Base-by-base conservation (phyloP, 108 stramenopile genomes). In the Poteriospumella lacustris region DNA sequence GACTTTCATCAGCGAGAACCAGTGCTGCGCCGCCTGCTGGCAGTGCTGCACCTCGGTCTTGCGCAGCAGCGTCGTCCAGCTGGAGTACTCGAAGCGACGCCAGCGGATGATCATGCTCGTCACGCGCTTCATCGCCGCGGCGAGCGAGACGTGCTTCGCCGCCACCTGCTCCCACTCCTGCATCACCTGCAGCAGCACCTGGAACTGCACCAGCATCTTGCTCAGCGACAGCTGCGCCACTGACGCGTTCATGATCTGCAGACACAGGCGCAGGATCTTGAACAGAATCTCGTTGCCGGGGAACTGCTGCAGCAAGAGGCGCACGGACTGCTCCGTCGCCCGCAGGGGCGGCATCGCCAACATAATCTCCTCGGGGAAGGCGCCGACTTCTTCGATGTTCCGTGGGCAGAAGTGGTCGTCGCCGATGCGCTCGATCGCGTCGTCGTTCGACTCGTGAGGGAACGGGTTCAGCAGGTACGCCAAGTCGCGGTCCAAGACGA, bases 151-250 rank as follows among this genome's bases (percentile, higher is more conserved):
- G 12, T 89, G 78, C 60, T 87, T 85, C 68, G 93, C 91, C 2
- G 96, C 96, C 75, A 92, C 90, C 77, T 93, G 92, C 77, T 97
- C 96, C 96, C 96, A 99, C 31, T 99, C 96, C 80, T 97, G 94
- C 9, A 96, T 89, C 42, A 90, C 89, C 43, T 85, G 78, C 31
- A 99, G 78, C 19, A 96, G 81, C 0, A 94, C 85, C 83, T 97
- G 95, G 39, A 97, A 76, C 0, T 95, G 95, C n/a, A 87, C 87
- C 81, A 97, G 86, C 1, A 94, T 87, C 68, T 90, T 92, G 0
- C 90, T 93, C 26, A 96, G 77, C 39, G 96, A n/a, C n/a, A n/a
- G n/a, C n/a, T n/a, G n/a, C 86, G 2, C 86, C 86, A n/a, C 75
- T 80, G 59, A 85, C 84, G 5, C 33, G 47, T 44, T 12, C 9